Percentiles rank a stretch among this genome's conserved stretches.
Evolutionary conservation across 345 rosid species (phyloP).

Genomic region (Dimocarpus longan): DNA sequence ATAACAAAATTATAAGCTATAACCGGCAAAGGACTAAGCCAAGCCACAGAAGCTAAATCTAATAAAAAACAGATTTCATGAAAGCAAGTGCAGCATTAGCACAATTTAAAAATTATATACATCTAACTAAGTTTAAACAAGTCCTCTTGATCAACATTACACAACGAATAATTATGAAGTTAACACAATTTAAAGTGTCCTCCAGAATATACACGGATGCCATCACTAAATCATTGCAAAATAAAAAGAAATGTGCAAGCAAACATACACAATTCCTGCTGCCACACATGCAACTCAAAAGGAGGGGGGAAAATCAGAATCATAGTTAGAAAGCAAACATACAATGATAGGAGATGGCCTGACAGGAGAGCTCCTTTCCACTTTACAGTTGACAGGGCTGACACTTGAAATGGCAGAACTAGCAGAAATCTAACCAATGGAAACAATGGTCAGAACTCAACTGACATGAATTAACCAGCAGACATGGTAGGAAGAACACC

Average conservation of each 20-base stretch:
- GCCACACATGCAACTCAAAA: neutral
- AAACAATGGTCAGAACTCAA: slow-evolving; percentile 18
- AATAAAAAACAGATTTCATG: slow-evolving; percentile 2
- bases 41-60: slow-evolving; percentile 2
- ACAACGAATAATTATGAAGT: neutral
- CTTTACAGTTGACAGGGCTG: slow-evolving; percentile 66
- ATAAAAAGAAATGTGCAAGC: neutral
- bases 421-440: slow-evolving; percentile 58
- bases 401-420: slow-evolving; percentile 51
- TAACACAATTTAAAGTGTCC: neutral
- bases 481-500: slow-evolving; percentile 15
- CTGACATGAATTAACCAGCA: neutral
- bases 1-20: neutral
- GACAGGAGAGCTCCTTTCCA: slow-evolving; percentile 84
- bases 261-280: neutral
- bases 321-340: slow-evolving; percentile 19
- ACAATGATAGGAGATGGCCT: slow-evolving; percentile 69
- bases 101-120: neutral
- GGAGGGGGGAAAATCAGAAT: neutral
- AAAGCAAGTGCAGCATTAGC: slow-evolving; percentile 11
- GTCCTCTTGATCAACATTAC: slow-evolving; percentile 4
- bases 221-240: neutral
- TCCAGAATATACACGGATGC: neutral
- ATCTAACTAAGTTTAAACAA: neutral
- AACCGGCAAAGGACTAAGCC: neutral